A percentile compares a stretch with the other conserved stretches of the same genome.
Conservation (phyloP, 805 yeast species). For the Suhomyces faveliae region DNA sequence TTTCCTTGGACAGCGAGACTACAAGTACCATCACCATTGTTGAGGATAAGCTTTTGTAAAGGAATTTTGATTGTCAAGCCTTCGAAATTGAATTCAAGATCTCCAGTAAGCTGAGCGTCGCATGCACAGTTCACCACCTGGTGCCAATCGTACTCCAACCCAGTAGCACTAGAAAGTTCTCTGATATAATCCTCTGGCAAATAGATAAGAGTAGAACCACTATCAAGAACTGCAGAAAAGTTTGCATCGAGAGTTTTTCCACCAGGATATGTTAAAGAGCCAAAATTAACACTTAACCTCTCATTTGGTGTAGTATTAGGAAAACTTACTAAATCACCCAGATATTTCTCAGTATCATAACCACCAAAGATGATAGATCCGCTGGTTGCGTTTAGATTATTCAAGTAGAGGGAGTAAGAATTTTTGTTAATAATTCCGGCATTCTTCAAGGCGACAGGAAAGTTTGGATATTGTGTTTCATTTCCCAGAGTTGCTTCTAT, state of each 20-base stretch:
- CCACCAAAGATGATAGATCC: slow-evolving; percentile 32
- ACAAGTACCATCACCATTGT: neutral
- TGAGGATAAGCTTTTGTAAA: slow-evolving; percentile 2
- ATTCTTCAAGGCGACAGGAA: slow-evolving; percentile 22
- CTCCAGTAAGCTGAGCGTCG: neutral
- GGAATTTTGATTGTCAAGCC: slow-evolving; percentile 7
- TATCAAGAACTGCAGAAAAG: slow-evolving; percentile 5
- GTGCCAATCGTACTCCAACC: neutral
- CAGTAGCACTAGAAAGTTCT: neutral
- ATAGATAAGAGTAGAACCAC: slow-evolving; percentile 7
- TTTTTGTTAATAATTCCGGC: slow-evolving; percentile 25
- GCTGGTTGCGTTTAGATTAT: slow-evolving; percentile 12
- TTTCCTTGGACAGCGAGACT: neutral
- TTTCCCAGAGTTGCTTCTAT: neutral
- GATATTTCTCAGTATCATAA: slow-evolving; percentile 25
- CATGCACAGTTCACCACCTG: neutral
- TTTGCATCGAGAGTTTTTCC: neutral
- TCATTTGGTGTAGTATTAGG: neutral
- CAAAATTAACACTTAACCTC: neutral
- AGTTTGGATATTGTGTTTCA: slow-evolving; percentile 6
- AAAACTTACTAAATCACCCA: slow-evolving; percentile 14
- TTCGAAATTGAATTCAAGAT: slow-evolving; percentile 5
- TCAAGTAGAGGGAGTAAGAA: slow-evolving; percentile 25
- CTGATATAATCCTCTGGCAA: slow-evolving; percentile 4
- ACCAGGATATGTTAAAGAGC: neutral